Evolutionary conservation across 1,139 yeast genomes (phyloP).

Genomic region (Yamadazyma diospyri): DNA sequence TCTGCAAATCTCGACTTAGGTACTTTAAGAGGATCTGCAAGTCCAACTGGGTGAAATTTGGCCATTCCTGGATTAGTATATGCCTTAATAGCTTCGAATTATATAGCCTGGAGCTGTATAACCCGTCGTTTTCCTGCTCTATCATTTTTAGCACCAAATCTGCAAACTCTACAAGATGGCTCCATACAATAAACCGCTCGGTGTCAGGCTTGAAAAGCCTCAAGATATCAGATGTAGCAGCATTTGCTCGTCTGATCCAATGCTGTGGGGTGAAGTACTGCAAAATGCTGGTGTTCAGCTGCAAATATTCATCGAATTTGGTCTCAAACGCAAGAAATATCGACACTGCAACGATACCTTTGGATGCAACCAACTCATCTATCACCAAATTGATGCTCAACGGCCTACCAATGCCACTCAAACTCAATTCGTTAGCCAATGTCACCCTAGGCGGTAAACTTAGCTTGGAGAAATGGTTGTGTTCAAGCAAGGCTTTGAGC

Average conservation of each 20-base stretch:
- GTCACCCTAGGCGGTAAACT: conserved; percentile 20
- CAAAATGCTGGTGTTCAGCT: conserved; percentile 9
- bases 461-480: conserved; percentile 15
- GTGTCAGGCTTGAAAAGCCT: conserved; percentile 11
- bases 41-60: conserved; percentile 20
- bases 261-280: conserved; percentile 19
- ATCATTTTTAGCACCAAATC: conserved; percentile 10
- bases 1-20: conserved; percentile 21
- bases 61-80: conserved; percentile 12
- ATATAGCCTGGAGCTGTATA: conserved; percentile 20
- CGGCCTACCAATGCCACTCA: conserved; percentile 32
- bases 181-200: conserved; percentile 28
- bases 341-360: conserved; percentile 24
- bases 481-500: conserved; percentile 20
- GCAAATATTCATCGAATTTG: conserved; percentile 11
- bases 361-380: conserved; percentile 22
- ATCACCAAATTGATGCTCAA: conserved; percentile 21
- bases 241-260: conserved; percentile 15
- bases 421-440: conserved; percentile 18
- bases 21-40: conserved; percentile 23
- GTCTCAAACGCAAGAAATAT: conserved; percentile 13
- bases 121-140: conserved; percentile 15
- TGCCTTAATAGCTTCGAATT: conserved; percentile 16
- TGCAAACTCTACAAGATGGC: conserved; percentile 17
- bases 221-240: conserved; percentile 3